A percentile compares a stretch with the other conserved stretches of the same genome.
Evolutionary conservation across 2,329 filamentous ascomycete species (phyloP).

Genomic region (Blastomyces emzantsi): DNA sequence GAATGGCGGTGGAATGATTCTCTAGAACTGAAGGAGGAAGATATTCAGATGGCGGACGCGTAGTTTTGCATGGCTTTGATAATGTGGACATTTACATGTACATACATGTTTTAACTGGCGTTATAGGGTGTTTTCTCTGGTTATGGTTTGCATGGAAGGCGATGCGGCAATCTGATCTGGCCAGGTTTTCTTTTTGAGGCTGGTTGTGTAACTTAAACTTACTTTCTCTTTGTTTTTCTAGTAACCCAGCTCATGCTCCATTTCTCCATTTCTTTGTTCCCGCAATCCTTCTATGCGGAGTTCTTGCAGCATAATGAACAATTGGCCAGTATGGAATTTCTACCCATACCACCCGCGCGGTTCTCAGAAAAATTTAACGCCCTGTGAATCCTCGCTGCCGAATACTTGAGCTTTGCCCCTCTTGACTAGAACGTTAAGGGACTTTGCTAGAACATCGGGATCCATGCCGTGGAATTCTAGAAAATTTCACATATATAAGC

Average conservation of each 20-base stretch:
- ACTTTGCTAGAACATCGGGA: constrained; percentile 66
- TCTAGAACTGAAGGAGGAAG: constrained; percentile 42
- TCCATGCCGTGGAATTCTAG: constrained; percentile 85
- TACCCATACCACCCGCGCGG: constrained; percentile 6
- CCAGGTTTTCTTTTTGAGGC: not conserved
- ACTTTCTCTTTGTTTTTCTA: not conserved
- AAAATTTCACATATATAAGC: constrained; percentile 13
- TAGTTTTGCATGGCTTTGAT: constrained; percentile 11
- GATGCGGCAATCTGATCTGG: not conserved
- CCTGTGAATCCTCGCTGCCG: constrained; percentile 75
- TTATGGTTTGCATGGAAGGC: not conserved
- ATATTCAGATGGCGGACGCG: constrained; percentile 20
- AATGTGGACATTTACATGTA: not conserved
- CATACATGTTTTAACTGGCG: not conserved
- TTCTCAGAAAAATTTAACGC: constrained; percentile 92
- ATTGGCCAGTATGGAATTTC: constrained; percentile 5
- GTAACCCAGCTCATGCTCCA: not conserved
- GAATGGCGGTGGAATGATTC: constrained; percentile 58
- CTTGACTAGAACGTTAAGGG: constrained; percentile 74
- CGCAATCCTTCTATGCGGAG: not conserved
- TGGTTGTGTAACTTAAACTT: not conserved
- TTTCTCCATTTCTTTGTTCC: not conserved
- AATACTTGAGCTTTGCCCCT: constrained; percentile 89
- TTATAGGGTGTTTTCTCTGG: not conserved
- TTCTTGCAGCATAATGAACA: not conserved